Evolutionary conservation across 2,329 filamentous ascomycete genomes (phyloP).

Genomic region (Botrytis cinerea): DNA sequence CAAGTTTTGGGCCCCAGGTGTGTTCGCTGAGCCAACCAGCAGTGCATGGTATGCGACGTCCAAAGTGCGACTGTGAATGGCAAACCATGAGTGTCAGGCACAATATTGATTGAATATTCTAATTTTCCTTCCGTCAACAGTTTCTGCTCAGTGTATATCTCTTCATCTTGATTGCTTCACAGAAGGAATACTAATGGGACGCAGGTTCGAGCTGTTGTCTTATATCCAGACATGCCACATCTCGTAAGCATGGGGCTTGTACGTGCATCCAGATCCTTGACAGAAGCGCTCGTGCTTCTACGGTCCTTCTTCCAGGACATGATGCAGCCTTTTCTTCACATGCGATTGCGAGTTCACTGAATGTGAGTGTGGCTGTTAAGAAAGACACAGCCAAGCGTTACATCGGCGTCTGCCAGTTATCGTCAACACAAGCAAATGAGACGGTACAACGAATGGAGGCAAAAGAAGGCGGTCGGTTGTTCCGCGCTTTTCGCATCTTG

Average conservation of each 20-base stretch:
- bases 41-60: background rate
- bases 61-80: background rate
- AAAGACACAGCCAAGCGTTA: constrained; percentile 12
- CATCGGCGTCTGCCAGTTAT: constrained; percentile 9
- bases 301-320: background rate
- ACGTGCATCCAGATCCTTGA: background rate
- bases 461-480: constrained; percentile 11
- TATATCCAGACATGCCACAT: background rate
- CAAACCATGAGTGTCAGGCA: background rate
- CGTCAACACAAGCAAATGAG: background rate
- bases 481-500: constrained; percentile 3
- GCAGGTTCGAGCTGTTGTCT: background rate
- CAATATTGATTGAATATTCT: background rate
- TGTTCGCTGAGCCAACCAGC: background rate
- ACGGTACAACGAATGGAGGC: background rate
- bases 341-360: background rate
- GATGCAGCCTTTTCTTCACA: constrained; percentile 5
- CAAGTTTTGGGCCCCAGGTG: background rate
- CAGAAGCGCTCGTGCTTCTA: background rate
- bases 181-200: background rate
- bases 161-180: background rate
- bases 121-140: background rate
- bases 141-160: background rate
- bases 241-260: constrained; percentile 8
- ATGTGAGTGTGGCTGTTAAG: background rate